Conservation (phyloP, 345 rosid species). For the Angophora floribunda region DNA sequence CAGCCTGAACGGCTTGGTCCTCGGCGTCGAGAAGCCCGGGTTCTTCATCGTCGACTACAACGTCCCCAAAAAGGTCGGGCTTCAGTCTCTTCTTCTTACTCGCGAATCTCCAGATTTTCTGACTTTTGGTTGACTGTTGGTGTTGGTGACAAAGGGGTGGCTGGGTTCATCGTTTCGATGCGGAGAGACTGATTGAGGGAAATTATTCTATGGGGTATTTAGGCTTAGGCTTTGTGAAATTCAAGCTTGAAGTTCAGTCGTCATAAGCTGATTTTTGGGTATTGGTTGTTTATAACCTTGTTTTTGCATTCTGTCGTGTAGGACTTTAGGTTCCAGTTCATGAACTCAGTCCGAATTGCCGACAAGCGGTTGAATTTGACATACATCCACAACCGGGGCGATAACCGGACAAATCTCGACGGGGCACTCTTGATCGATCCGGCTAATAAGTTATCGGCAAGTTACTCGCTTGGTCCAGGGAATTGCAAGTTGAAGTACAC, state of each 20-base stretch:
- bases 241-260: background rate
- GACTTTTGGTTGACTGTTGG: background rate
- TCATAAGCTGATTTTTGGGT: background rate
- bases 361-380: constrained; percentile 82
- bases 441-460: constrained; percentile 68
- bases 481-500: constrained; percentile 82
- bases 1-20: constrained; percentile 59
- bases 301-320: constrained; percentile 5
- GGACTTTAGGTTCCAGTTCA: constrained; percentile 93
- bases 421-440: constrained; percentile 55
- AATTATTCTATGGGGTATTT: background rate
- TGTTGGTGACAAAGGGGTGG: background rate
- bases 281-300: background rate
- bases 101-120: background rate
- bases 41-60: constrained; percentile 69
- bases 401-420: constrained; percentile 62
- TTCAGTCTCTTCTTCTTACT: background rate
- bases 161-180: background rate
- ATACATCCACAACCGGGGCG: constrained; percentile 62
- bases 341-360: constrained; percentile 58
- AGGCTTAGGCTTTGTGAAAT: background rate
- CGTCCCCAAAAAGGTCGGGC: constrained; percentile 68
- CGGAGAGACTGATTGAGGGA: background rate
- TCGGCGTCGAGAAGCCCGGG: constrained; percentile 80
- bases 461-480: constrained; percentile 58